Percentiles rank a stretch among this genome's conserved stretches.
Conservation (phyloP, 306 rosid species). For the Rosa rugosa region DNA sequence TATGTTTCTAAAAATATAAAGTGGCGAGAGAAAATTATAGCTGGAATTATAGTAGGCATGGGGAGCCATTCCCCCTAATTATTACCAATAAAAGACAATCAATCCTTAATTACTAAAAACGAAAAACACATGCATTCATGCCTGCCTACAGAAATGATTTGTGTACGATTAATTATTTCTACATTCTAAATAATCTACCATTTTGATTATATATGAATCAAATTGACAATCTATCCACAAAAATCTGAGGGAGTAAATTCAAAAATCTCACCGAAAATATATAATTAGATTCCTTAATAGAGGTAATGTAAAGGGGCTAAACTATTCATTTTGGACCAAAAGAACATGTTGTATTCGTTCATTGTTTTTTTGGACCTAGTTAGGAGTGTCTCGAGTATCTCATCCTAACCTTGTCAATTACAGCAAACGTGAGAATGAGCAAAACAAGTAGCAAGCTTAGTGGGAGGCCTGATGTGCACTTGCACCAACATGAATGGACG, state of each 20-base stretch:
- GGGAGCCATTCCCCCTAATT: not conserved
- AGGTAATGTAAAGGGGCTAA: not conserved
- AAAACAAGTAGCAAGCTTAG: no score
- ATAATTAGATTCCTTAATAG: not conserved
- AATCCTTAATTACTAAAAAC: not conserved
- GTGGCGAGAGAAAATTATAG: not conserved
- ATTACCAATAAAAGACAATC: not conserved
- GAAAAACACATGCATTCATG: not conserved
- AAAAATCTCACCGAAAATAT: no score
- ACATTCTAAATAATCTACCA: no score
- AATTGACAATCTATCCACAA: not conserved
- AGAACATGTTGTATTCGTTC: no score
- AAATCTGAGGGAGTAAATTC: not conserved
- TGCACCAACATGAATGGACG: no score
- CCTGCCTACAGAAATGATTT: not conserved
- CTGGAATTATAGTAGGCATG: not conserved
- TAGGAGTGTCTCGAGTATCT: not conserved
- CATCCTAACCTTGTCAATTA: not conserved
- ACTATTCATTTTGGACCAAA: not conserved
- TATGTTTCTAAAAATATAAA: not conserved
- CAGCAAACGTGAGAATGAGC: no score
- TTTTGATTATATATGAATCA: not conserved
- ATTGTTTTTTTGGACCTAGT: no score
- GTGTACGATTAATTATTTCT: not conserved
- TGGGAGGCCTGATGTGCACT: no score